Conservation (phyloP, 345 rosid genomes). For the Limnanthes douglasii region DNA sequence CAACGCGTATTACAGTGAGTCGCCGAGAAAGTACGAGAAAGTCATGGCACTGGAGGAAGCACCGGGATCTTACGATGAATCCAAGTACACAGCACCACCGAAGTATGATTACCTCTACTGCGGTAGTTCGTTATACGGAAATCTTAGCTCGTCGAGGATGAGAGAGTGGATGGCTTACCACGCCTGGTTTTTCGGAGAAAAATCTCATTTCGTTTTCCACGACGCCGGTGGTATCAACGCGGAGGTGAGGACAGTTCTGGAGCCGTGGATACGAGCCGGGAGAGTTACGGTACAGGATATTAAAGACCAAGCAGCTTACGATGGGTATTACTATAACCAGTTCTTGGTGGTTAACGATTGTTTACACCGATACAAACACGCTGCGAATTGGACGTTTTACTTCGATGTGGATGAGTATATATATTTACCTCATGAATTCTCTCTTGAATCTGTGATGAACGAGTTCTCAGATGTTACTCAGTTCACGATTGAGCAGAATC, state of each 20-base stretch:
- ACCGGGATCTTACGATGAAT: slow-evolving; percentile 35
- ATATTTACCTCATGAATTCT: slow-evolving; percentile 35
- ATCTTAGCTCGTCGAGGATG: slow-evolving; percentile 47
- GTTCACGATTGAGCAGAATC: slow-evolving; percentile 90
- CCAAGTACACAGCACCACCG: slow-evolving; percentile 35
- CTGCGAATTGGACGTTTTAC: slow-evolving; percentile 76
- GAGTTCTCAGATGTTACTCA: slow-evolving; percentile 50
- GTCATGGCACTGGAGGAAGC: slow-evolving; percentile 45
- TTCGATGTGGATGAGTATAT: slow-evolving; percentile 89
- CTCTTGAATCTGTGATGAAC: slow-evolving; percentile 38
- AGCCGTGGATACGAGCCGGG: slow-evolving; percentile 71
- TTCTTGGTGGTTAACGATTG: slow-evolving; percentile 82
- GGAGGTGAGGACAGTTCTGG: slow-evolving; percentile 44
- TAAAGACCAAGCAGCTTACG: slow-evolving; percentile 39
- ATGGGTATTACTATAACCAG: slow-evolving; percentile 82
- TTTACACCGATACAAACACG: slow-evolving; percentile 43
- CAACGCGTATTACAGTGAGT: slow-evolving; percentile 45
- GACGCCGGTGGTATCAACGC: slow-evolving; percentile 70
- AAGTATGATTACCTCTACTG: slow-evolving; percentile 70
- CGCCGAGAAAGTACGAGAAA: slow-evolving; percentile 35
- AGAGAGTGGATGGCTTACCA: slow-evolving; percentile 95
- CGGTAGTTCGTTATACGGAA: slow-evolving; percentile 72
- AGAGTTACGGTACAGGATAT: slow-evolving; percentile 72
- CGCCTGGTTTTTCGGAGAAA: slow-evolving; percentile 76
- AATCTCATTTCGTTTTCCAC: slow-evolving; percentile 74